Evolutionary conservation across 2,329 filamentous ascomycete genomes (phyloP).

Genomic region (Hyphodiscus sp.): DNA sequence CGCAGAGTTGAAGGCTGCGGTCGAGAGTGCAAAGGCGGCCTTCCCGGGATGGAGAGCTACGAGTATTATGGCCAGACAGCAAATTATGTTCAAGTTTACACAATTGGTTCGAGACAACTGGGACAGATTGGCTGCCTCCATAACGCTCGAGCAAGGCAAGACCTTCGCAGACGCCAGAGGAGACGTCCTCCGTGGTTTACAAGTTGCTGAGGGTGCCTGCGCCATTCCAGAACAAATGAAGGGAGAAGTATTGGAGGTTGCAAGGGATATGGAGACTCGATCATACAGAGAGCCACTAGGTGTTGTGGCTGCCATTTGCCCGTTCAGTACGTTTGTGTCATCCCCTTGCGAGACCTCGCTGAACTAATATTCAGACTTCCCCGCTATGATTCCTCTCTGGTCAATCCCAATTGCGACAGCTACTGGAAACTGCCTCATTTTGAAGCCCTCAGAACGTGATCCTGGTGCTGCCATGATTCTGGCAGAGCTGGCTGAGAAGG

Average conservation of each 20-base stretch:
- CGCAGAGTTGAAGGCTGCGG: constrained; percentile 66
- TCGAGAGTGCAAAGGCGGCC: constrained; percentile 69
- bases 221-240: constrained; percentile 76
- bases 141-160: constrained; percentile 84
- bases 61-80: constrained; percentile 67
- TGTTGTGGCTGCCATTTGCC: constrained; percentile 77
- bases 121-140: constrained; percentile 77
- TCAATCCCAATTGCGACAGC: constrained; percentile 79
- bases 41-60: constrained; percentile 69
- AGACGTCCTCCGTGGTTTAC: constrained; percentile 73
- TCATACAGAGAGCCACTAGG: constrained; percentile 77
- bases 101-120: constrained; percentile 75
- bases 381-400: constrained; percentile 91
- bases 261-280: constrained; percentile 85
- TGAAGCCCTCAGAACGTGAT: constrained; percentile 83
- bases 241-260: constrained; percentile 76
- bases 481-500: constrained; percentile 71
- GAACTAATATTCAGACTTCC: constrained; percentile 57
- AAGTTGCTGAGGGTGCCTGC: constrained; percentile 79
- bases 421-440: constrained; percentile 74
- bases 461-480: constrained; percentile 82
- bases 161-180: constrained; percentile 78
- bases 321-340: constrained; percentile 58
- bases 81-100: constrained; percentile 85
- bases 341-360: constrained; percentile 3